Base-by-base conservation (phyloP, 1,284 basidiomycete genomes). In the Ganoderma boninense region DNA sequence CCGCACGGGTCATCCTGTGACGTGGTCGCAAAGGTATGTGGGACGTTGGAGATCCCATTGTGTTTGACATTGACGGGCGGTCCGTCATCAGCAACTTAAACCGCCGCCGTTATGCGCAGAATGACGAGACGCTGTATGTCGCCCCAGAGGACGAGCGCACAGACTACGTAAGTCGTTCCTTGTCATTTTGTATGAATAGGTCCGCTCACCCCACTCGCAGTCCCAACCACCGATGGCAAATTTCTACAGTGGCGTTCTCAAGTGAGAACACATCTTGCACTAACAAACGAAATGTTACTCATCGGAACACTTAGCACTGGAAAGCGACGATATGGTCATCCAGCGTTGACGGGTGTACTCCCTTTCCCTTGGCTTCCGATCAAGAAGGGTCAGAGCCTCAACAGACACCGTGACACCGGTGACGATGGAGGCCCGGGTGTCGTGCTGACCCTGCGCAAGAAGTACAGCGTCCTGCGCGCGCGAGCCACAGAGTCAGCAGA, bases 211-310 rank as follows among this genome's bases (percentile, higher is more conserved):
- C 32, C 62, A 40, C 56, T 38, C 69, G 0, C 74, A 95, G 92
- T 96, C 94, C 0, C 97, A 98, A 81, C 96, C 96, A 0, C 96
- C 97, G 0, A 96, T 98, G 95, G 92, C 93, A 14, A 95, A 95
- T 77, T 97, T 95, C 89, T 97, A 96, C 78, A 88, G 87, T 62
- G 96, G 96, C 0, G 95, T 97, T 11, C 85, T 98, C 7, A 97
- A 97, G 95, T 92, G 81, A 75, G 89, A 80, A 20, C 16, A 69
- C 6, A 70, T 67, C n/a, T 46, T 63, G 35, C 62, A 3, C 13
- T 71, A 16, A 67, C 66, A 42, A 7, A 42, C 59, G 70, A n/a
- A 5, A 18, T 11, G 32, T 60, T 23, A 40, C 35, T 60, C 18
- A 60, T 60, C 4, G 57, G 16, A 16, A 1, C 2, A 0, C 26